Conservation (phyloP, 2,329 filamentous ascomycete genomes). For the Diplocarpon rosae region DNA sequence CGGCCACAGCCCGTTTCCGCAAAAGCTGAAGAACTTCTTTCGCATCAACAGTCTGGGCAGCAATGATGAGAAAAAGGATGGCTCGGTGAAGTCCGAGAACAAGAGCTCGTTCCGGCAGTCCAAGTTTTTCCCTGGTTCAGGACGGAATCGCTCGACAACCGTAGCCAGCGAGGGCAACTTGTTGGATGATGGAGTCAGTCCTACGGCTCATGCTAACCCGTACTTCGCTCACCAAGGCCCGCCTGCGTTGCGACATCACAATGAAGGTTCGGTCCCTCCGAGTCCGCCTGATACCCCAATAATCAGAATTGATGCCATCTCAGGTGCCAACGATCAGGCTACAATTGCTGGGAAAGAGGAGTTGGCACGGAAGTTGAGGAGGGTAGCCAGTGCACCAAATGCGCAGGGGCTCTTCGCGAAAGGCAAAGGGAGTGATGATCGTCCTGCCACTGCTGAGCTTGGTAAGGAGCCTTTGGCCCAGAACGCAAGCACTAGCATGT, state of each 20-base stretch:
- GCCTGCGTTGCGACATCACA: conserved; percentile 85
- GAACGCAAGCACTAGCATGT: conserved; percentile 38
- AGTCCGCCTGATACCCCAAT: conserved; percentile 85
- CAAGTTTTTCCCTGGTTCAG: conserved; percentile 78
- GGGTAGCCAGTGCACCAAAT: conserved; percentile 94
- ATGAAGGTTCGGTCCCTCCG: conserved; percentile 83
- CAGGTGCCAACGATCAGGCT: conserved; percentile 52
- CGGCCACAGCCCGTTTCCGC: conserved; percentile 49
- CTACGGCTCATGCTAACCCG: conserved; percentile 88
- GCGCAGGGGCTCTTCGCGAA: conserved; percentile 79
- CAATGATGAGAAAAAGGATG: conserved; percentile 31
- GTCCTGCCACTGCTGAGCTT: conserved; percentile 76
- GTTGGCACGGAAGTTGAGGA: conserved; percentile 78
- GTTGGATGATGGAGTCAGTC: conserved; percentile 79
- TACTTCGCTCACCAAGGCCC: conserved; percentile 97
- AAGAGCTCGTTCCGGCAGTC: conserved; percentile 63
- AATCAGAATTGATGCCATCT: conserved; percentile 59
- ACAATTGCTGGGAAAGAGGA: conserved; percentile 81
- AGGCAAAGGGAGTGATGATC: conserved; percentile 46
- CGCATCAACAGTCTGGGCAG: conserved; percentile 45
- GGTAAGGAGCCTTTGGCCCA: conserved; percentile 68
- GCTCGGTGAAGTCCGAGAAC: conserved; percentile 25
- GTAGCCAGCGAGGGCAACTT: conserved; percentile 88
- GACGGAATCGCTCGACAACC: conserved; percentile 78
- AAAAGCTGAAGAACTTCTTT: conserved; percentile 62